Conservation (phyloP, 1,284 basidiomycete species). For the Chalciporus sp. region DNA sequence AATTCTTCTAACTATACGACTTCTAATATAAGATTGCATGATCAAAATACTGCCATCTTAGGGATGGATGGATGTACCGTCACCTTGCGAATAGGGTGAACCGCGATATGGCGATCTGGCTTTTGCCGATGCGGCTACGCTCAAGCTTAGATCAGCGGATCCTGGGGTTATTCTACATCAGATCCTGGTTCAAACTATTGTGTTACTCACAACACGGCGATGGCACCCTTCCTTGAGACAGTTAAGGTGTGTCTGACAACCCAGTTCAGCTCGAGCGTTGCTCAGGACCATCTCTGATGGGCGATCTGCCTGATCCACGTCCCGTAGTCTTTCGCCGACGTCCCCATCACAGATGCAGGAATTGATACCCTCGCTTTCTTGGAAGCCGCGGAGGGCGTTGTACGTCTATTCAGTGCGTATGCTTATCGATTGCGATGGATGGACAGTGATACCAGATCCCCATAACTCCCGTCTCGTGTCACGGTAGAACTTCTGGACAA, state of each 20-base stretch:
- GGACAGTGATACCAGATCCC: neutral
- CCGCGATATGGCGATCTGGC: no score
- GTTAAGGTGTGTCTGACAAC: conserved; percentile 60
- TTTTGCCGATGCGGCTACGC: neutral
- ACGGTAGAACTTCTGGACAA: conserved; percentile 84
- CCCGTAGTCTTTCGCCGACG: conserved; percentile 85
- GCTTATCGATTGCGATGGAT: conserved; percentile 1
- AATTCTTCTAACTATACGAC: no score
- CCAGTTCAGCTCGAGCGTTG: neutral
- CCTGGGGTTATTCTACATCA: neutral
- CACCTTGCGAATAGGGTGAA: no score
- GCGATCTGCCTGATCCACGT: neutral
- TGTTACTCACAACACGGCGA: conserved; percentile 34
- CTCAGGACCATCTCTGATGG: neutral
- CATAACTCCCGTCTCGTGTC: neutral
- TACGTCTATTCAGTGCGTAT: conserved; percentile 85
- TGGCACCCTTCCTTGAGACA: conserved; percentile 88
- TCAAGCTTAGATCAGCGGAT: neutral
- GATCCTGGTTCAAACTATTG: neutral
- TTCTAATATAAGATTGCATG: no score
- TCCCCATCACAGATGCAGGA: conserved; percentile 83
- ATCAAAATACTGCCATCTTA: no score
- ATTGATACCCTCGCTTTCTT: conserved; percentile 90
- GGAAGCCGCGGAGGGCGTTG: conserved; percentile 87
- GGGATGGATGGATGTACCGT: no score